Evolutionary conservation across 2,329 filamentous ascomycete species (phyloP).

Genomic region (Colletotrichum spaethianum): DNA sequence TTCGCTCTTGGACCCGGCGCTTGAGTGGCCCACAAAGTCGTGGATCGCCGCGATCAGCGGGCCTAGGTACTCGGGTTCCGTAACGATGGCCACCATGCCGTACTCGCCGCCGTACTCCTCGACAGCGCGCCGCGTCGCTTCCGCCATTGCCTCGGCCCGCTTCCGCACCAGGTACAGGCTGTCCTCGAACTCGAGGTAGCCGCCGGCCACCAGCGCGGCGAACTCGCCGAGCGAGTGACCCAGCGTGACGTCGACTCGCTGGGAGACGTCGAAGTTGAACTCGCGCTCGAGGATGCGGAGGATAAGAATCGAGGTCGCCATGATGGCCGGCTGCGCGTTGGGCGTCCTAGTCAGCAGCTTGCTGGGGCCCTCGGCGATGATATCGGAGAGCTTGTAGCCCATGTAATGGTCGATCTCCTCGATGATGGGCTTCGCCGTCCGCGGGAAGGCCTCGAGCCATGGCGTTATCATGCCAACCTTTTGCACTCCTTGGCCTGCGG

Average conservation of each 20-base stretch:
- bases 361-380: conserved; percentile 87
- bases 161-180: conserved; percentile 82
- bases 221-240: conserved; percentile 96
- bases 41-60: conserved; percentile 80
- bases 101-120: conserved; percentile 83
- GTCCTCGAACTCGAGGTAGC: conserved; percentile 83
- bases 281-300: conserved; percentile 88
- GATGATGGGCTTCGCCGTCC: conserved; percentile 80
- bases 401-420: conserved; percentile 88
- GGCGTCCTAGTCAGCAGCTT: conserved; percentile 83
- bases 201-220: conserved; percentile 87
- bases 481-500: conserved; percentile 86
- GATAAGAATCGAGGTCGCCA: conserved; percentile 93
- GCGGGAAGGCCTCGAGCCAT: conserved; percentile 90
- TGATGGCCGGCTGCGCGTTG: conserved; percentile 95
- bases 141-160: conserved; percentile 87
- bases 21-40: conserved; percentile 81
- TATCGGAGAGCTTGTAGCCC: conserved; percentile 79
- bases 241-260: conserved; percentile 84
- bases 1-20: conserved; percentile 77
- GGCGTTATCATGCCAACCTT: conserved; percentile 88
- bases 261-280: conserved; percentile 80
- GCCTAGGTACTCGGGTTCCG: conserved; percentile 82
- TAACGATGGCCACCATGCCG: conserved; percentile 95
- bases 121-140: conserved; percentile 77